Conservation (phyloP, 1,284 basidiomycete genomes). For the Inonotus hispidus region DNA sequence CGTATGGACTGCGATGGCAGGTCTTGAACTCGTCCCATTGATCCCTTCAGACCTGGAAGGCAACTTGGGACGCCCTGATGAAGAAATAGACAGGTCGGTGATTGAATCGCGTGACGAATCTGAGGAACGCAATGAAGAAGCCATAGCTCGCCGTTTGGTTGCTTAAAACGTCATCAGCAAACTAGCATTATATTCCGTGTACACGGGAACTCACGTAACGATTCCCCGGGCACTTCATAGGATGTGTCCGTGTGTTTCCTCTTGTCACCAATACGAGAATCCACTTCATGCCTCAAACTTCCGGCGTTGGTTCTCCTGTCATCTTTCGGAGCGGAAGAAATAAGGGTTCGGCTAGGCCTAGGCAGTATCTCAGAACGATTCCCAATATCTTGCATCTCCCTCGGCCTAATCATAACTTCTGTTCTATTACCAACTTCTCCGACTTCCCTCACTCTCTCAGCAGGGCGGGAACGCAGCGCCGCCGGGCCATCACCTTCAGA, state of each 20-base stretch:
- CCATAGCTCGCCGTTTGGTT: conserved; percentile 1
- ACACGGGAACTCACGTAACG: conserved; percentile 1
- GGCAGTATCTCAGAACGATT: conserved; percentile 5
- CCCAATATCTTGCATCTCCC: conserved; percentile 19
- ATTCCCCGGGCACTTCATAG: neutral
- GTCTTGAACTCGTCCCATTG: neutral
- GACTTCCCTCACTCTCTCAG: conserved; percentile 13
- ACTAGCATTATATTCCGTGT: neutral
- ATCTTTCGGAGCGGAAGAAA: conserved; percentile 1
- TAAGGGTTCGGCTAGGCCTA: conserved; percentile 7
- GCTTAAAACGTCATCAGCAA: conserved; percentile 2
- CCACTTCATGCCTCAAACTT: neutral
- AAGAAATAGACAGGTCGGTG: neutral
- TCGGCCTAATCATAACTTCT: conserved; percentile 23
- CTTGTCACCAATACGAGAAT: neutral
- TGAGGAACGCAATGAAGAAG: neutral
- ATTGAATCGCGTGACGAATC: neutral
- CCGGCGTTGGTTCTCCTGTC: neutral
- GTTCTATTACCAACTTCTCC: conserved; percentile 20
- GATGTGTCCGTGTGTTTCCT: neutral
- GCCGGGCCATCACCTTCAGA: conserved; percentile 8
- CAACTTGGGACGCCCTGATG: neutral
- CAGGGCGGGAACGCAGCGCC: neutral
- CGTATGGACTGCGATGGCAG: neutral
- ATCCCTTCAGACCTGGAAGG: neutral